These are phyloP conservation scores for Lipomyces yamanashiensis DNA, from an alignment of 805 yeast species.

Conservation along the genomic window DNA sequence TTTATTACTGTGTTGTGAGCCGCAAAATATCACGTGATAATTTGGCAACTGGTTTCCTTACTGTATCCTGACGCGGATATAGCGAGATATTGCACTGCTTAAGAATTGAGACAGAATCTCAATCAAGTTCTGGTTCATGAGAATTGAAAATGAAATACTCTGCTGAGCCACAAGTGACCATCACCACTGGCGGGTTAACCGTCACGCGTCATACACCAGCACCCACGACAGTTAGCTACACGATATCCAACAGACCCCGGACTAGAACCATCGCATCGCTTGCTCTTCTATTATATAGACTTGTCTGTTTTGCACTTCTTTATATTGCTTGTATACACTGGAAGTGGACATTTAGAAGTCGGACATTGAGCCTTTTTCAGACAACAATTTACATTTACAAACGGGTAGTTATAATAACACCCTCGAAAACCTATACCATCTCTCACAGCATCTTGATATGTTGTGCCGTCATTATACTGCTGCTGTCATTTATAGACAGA, in stretches of 20 bases:
- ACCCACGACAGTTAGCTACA: conserved; percentile 25
- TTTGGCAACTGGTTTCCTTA: background rate
- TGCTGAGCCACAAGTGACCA: background rate
- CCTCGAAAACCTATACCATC: conserved; percentile 3
- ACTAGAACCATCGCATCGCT: background rate
- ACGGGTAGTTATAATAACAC: background rate
- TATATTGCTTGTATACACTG: conserved; percentile 4
- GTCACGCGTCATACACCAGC: conserved; percentile 24
- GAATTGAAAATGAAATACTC: background rate
- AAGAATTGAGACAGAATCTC: background rate
- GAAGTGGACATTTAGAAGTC: conserved; percentile 4
- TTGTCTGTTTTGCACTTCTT: background rate
- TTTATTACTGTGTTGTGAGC: background rate
- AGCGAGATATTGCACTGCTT: background rate
- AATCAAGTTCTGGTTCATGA: background rate
- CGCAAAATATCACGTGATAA: conserved; percentile 14
- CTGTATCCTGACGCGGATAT: background rate
- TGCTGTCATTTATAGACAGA: conserved; percentile 13
- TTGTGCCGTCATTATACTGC: background rate
- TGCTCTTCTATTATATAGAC: background rate
- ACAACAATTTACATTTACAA: background rate
- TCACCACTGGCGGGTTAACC: conserved; percentile 9
- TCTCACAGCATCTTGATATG: background rate
- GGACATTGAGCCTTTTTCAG: background rate
- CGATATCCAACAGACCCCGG: conserved; percentile 20